Conservation (phyloP, 495 filamentous ascomycete species). For the Xylaria castorea region DNA sequence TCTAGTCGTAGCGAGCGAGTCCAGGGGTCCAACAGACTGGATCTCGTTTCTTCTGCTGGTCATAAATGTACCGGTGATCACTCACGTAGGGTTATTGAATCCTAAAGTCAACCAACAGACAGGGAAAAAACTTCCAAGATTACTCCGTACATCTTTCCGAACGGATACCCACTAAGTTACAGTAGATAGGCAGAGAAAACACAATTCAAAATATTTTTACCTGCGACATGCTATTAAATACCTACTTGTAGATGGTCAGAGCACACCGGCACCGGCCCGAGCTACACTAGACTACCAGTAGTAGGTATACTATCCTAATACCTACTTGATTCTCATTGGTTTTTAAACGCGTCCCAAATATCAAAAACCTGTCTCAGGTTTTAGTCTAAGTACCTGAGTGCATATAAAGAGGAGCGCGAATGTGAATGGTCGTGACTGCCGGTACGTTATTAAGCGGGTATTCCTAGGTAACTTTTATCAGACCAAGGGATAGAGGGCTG, state of each 20-base stretch:
- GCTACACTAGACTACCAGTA: constrained; percentile 3
- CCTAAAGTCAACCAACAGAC: not conserved
- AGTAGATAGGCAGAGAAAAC: not conserved
- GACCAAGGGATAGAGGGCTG: not conserved
- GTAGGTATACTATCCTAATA: not conserved
- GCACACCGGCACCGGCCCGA: not conserved
- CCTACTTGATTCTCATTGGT: constrained; percentile 7
- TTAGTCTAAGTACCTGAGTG: too few species aligned
- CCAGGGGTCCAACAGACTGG: constrained; percentile 1
- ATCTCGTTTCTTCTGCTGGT: not conserved
- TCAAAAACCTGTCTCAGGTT: not conserved
- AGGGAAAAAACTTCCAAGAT: not conserved
- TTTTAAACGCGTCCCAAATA: constrained; percentile 5
- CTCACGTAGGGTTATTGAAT: not conserved
- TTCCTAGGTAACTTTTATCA: not conserved
- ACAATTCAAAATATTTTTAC: not conserved
- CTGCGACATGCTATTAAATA: too few species aligned
- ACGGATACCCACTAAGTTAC: too few species aligned
- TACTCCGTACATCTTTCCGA: too few species aligned
- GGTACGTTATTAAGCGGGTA: not conserved
- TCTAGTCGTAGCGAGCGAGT: not conserved
- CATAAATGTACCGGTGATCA: not conserved
- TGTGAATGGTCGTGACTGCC: not conserved
- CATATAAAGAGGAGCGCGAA: not conserved
- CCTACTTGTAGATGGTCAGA: not conserved